Evolutionary conservation across 768 basidiomycete genomes (phyloP), one percentile per base, ranked within the genome.

Genomic region (Psilocybe sp.): DNA sequence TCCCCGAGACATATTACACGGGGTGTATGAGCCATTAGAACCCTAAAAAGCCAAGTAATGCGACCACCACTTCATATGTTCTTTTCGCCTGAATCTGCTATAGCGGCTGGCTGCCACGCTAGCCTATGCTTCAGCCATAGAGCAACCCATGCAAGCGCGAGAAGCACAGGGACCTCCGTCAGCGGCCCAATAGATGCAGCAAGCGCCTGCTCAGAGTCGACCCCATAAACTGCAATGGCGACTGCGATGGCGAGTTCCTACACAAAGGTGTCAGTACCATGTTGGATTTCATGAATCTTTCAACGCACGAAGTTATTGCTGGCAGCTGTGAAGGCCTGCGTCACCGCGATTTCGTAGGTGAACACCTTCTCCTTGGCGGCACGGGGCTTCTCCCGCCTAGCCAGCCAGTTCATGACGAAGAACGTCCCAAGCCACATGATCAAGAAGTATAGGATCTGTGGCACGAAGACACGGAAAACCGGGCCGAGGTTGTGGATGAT

Each of bases 241-340:
- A 92, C 84, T 0, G 92, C 90, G 46, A 93, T 93, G 0, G 91
- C 89, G 0, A 92, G 75, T 69, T 92, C 89, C 78, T 87, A 19
- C 16, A 32, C 35, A n/a, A 50, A 6, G 16, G 28, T 15, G 35
- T 41, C 20, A 18, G 20, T 51, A 28, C 5, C 23, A 41, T 3
- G 32, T 40, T 43, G 1, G 34, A 44, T 11, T 41, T 20, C 11
- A 40, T 12, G 31, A 11, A 39, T 16, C 38, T 18, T 20, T 16
- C 14, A 18, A 31, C 79, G 60, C 41, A 86, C 85, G 52, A 87
- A 86, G 58, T 90, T 92, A 60, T 90, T 91, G 48, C 83, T 86
- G 1, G 82, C 83, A 0, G 87, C 87, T 0, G 90, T 91, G 65
- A 92, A 92, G 0, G 82, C 76, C 59, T 92, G 90, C 2, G 84